Percentiles rank a stretch among this genome's conserved stretches.
Evolutionary conservation across 768 basidiomycete species (phyloP).

Genomic region (Kwoniella botswanensis): DNA sequence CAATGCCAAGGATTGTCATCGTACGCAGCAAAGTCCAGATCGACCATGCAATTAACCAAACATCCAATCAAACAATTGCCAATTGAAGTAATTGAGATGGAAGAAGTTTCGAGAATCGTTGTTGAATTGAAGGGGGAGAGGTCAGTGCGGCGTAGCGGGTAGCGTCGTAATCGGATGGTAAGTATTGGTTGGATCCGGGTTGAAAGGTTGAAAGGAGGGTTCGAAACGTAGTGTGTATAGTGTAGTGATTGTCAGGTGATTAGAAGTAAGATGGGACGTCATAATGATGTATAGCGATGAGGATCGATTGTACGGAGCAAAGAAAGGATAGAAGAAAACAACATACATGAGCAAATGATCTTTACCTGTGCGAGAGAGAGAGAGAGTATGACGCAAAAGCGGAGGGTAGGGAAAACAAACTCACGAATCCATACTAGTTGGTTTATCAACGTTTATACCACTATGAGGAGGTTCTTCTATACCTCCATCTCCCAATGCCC

Average conservation of each 20-base stretch:
- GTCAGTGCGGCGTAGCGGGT: neutral
- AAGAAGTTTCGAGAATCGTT: neutral
- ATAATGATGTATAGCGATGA: neutral
- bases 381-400: neutral
- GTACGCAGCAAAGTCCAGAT: neutral
- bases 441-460: conserved; percentile 55
- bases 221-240: conserved; percentile 6
- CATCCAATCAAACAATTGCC: neutral
- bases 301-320: neutral
- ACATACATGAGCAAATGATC: conserved; percentile 11
- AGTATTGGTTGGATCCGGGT: neutral
- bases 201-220: conserved; percentile 9
- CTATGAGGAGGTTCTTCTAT: conserved; percentile 47
- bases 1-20: neutral
- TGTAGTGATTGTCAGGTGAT: conserved; percentile 10
- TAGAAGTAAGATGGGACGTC: neutral
- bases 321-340: neutral
- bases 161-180: neutral
- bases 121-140: conserved; percentile 1
- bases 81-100: neutral
- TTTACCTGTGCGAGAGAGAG: neutral
- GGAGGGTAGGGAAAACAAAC: conserved; percentile 24
- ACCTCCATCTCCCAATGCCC: conserved; percentile 50
- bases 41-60: neutral
- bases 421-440: conserved; percentile 56